These are phyloP conservation scores for Azolla pinnata DNA, from an alignment of 75 land plant genomes.

Conservation along the genomic window DNA sequence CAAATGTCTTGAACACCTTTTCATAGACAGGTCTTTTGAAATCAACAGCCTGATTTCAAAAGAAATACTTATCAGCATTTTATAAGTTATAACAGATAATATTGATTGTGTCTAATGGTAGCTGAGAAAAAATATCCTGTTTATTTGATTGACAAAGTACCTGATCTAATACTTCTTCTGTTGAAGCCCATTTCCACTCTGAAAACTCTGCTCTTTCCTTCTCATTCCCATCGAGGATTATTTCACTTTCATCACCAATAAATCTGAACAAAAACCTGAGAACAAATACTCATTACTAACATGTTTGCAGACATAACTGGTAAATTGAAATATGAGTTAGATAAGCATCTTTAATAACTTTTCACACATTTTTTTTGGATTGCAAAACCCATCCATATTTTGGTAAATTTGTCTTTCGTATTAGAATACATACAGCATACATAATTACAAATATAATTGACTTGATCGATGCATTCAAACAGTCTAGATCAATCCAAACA, in stretches of 20 bases:
- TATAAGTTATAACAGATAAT: not conserved
- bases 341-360: too few relatives aligned
- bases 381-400: too few relatives aligned
- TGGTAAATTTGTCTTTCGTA: too few relatives aligned
- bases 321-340: too few relatives aligned
- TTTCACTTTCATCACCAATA: slow-evolving; percentile 57
- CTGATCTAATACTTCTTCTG: slow-evolving; percentile 47
- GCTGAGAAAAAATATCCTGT: not conserved
- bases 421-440: too few relatives aligned
- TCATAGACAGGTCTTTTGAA: slow-evolving; percentile 71
- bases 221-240: slow-evolving; percentile 65
- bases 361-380: too few relatives aligned
- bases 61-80: not conserved
- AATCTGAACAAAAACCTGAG: slow-evolving; percentile 75
- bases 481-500: too few relatives aligned
- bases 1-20: slow-evolving; percentile 47
- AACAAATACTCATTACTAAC: not conserved
- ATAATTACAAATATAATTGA: too few relatives aligned
- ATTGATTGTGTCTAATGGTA: too few relatives aligned
- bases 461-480: too few relatives aligned
- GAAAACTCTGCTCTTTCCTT: slow-evolving; percentile 70
- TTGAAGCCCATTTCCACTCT: slow-evolving; percentile 87
- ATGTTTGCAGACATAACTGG: too few relatives aligned
- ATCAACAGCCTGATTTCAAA: slow-evolving; percentile 57
- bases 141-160: slow-evolving; percentile 15